A percentile compares a stretch with the other conserved stretches of the same genome.
phyloP scores from a whole-genome alignment of 176 grass and related monocot species.

The Alopecurus myosuroides region DNA sequence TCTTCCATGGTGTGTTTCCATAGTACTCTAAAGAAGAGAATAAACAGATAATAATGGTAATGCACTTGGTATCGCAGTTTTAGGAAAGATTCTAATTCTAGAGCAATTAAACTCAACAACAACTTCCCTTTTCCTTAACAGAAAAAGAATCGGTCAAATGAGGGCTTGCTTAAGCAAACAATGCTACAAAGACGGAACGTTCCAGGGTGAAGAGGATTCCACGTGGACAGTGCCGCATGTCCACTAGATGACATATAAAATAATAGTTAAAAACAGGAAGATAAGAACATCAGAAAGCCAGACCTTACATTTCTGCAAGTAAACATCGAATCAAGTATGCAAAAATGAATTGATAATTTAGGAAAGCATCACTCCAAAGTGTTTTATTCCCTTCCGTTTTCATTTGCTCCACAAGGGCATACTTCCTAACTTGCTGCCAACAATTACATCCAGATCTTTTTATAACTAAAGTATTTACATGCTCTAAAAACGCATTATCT shows the following conservation, averaged over 20 bases:
- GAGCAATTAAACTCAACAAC: constrained; percentile 31
- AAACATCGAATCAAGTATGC: constrained; percentile 29
- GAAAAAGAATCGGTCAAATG: constrained; percentile 33
- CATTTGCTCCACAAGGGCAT: constrained; percentile 13
- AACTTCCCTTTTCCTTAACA: constrained; percentile 34
- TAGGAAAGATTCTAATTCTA: constrained; percentile 50
- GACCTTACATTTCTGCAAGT: constrained; percentile 1
- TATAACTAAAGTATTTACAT: background rate
- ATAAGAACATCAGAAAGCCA: constrained; percentile 32
- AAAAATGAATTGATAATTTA: constrained; percentile 33
- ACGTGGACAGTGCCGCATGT: background rate
- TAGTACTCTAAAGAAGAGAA: constrained; percentile 38
- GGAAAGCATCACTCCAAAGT: constrained; percentile 25
- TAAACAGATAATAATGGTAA: constrained; percentile 39
- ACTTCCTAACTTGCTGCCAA: background rate
- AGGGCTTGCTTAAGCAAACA: constrained; percentile 15
- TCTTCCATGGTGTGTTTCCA: constrained; percentile 23
- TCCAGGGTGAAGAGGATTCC: constrained; percentile 24
- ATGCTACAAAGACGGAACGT: constrained; percentile 10
- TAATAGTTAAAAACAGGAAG: constrained; percentile 2
- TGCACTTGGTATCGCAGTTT: constrained; percentile 21
- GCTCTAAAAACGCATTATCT: background rate
- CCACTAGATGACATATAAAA: constrained; percentile 8
- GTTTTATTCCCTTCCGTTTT: constrained; percentile 17
- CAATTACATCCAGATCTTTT: constrained; percentile 6